Percentiles rank a stretch among this genome's conserved stretches.
Conservation (phyloP, 306 rosid genomes). For the Luffa acutangula region DNA sequence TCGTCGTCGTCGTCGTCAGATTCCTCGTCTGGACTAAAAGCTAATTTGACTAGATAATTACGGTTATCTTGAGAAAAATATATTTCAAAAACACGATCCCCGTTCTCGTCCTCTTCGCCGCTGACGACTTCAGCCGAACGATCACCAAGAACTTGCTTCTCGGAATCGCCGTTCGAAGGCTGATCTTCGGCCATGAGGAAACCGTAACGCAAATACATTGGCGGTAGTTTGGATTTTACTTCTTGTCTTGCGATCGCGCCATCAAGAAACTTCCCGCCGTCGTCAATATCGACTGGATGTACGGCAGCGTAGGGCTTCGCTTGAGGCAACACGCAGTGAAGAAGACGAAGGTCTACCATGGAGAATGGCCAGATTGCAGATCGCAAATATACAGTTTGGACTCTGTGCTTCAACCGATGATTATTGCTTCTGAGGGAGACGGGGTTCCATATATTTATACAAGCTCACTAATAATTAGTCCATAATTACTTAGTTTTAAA, state of each 20-base stretch:
- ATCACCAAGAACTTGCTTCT: background rate
- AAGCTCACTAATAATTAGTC: no score
- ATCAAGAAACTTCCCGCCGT: background rate
- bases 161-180: background rate
- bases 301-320: background rate
- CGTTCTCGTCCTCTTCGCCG: background rate
- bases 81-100: background rate
- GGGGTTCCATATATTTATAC: no score
- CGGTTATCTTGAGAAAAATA: background rate
- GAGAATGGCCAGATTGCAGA: no score
- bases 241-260: background rate
- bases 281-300: background rate
- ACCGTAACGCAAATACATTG: background rate
- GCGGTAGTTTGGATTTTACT: background rate
- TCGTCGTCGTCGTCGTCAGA: background rate
- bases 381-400: no score
- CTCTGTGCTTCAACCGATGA: no score
- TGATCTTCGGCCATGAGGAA: background rate
- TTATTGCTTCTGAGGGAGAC: no score
- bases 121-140: background rate
- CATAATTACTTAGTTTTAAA: no score
- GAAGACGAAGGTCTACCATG: background rate
- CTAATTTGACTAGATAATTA: background rate
- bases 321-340: background rate
- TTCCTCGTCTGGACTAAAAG: background rate